Evolutionary conservation across 306 rosid genomes (phyloP).

Genomic region (Castanopsis chinensis): DNA sequence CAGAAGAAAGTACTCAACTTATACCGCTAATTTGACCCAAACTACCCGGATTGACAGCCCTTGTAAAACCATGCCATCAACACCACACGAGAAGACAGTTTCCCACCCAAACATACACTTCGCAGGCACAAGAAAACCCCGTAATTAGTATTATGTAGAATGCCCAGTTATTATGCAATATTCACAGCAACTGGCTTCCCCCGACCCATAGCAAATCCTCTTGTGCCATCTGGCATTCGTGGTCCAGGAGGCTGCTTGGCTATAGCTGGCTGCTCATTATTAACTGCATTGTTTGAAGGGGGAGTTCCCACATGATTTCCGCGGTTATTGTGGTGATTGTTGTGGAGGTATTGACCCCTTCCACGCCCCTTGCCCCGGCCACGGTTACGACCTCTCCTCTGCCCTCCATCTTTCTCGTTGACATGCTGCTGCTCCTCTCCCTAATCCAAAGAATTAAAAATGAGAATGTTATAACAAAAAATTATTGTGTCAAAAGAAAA

Average conservation of each 20-base stretch:
- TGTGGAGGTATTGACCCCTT: slow-evolving; percentile 65
- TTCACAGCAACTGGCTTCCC: slow-evolving; percentile 76
- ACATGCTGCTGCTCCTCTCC: slow-evolving; percentile 67
- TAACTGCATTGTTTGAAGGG: slow-evolving; percentile 42
- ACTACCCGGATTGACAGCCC: slow-evolving; percentile 26
- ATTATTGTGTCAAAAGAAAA: background rate
- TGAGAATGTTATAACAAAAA: background rate
- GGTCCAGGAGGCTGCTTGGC: slow-evolving; percentile 94
- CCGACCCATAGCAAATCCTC: slow-evolving; percentile 93
- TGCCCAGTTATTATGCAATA: slow-evolving; percentile 36
- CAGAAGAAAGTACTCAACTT: background rate
- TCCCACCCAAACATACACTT: slow-evolving; percentile 7
- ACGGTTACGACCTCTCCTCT: slow-evolving; percentile 66
- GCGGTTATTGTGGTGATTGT: slow-evolving; percentile 57
- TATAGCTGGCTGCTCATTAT: slow-evolving; percentile 44
- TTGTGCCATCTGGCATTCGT: slow-evolving; percentile 97
- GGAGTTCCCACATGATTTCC: slow-evolving; percentile 60
- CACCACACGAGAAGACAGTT: slow-evolving; percentile 1
- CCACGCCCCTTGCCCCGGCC: slow-evolving; percentile 86
- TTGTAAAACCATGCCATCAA: slow-evolving; percentile 32
- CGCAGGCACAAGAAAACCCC: slow-evolving; percentile 6
- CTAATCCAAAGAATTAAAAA: slow-evolving; percentile 33
- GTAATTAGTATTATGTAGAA: background rate
- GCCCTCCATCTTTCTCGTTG: slow-evolving; percentile 75
- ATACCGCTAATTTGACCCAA: background rate